Percentiles rank a stretch among this genome's conserved stretches.
Evolutionary conservation across 768 basidiomycete species (phyloP).

Genomic region (Hydnomerulius pinastri): DNA sequence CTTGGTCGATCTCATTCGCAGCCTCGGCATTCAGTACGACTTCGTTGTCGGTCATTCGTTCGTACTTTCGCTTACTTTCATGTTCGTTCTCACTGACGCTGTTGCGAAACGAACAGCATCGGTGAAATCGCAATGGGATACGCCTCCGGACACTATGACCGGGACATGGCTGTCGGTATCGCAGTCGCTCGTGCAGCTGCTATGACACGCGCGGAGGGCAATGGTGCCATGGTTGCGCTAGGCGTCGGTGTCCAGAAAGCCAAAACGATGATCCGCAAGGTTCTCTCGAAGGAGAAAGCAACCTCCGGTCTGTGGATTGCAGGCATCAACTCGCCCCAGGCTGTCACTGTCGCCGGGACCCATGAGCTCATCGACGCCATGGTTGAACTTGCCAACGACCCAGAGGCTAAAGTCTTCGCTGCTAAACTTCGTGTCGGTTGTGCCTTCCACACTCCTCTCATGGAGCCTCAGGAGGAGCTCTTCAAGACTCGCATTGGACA

Average conservation of each 20-base stretch:
- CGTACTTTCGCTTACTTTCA: too few relatives aligned
- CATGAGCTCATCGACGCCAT: constrained; percentile 34
- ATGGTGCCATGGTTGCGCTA: constrained; percentile 38
- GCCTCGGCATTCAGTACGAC: constrained; percentile 34
- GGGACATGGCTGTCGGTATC: constrained; percentile 35
- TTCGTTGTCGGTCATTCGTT: constrained; percentile 34
- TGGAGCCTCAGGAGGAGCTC: constrained; percentile 34
- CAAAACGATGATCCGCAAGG: constrained; percentile 34
- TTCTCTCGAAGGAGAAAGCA: constrained; percentile 27
- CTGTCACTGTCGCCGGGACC: constrained; percentile 36
- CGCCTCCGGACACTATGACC: constrained; percentile 38
- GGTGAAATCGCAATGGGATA: constrained; percentile 41
- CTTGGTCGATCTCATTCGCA: constrained; percentile 33
- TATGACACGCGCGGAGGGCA: constrained; percentile 36
- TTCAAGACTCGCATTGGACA: constrained; percentile 27
- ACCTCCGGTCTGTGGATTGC: constrained; percentile 34
- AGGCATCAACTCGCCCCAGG: constrained; percentile 38
- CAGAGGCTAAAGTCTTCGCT: constrained; percentile 27
- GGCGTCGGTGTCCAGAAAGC: constrained; percentile 35
- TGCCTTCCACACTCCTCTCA: constrained; percentile 38
- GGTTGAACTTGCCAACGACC: constrained; percentile 26
- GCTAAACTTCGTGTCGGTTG: constrained; percentile 33
- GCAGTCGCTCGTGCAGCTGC: constrained; percentile 38
- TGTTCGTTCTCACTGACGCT: constrained; percentile 9
- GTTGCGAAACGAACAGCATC: constrained; percentile 19